Percentiles rank a stretch among this genome's conserved stretches.
Evolutionary conservation across 352 stramenopile genomes (phyloP).

Genomic region (Thalassiosira mediterranea): DNA sequence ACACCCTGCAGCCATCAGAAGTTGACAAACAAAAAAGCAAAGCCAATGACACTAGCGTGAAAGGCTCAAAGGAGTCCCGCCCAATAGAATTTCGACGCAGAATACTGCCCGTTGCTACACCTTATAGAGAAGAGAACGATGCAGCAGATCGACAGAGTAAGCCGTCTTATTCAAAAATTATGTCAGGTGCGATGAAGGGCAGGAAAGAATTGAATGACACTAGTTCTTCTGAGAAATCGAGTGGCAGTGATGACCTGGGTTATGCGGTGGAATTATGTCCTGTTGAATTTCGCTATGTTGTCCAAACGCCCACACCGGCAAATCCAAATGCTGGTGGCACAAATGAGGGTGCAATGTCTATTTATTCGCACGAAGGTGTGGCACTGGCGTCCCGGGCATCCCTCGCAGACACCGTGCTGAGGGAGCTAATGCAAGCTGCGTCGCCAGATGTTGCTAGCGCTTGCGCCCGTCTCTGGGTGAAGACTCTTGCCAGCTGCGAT

Average conservation of each 20-base stretch:
- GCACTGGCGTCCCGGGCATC: constrained; percentile 57
- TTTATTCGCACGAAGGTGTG: constrained; percentile 52
- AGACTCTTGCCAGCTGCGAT: constrained; percentile 14
- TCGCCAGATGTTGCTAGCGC: constrained; percentile 48
- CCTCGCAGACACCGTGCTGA: constrained; percentile 43
- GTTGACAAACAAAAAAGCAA: constrained; percentile 1
- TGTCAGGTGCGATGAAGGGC: constrained; percentile 12
- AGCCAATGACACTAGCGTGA: neutral
- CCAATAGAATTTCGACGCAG: constrained; percentile 75
- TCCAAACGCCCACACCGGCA: neutral
- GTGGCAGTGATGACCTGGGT: constrained; percentile 4
- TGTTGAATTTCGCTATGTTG: constrained; percentile 69
- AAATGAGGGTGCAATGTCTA: neutral
- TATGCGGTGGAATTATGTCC: constrained; percentile 70
- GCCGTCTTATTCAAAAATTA: no score
- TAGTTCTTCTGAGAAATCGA: no score
- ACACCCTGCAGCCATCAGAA: constrained; percentile 11
- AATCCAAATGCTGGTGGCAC: neutral
- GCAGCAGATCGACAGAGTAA: no score
- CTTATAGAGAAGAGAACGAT: no score
- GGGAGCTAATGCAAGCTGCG: constrained; percentile 52
- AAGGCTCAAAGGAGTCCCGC: constrained; percentile 11
- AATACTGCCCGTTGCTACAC: constrained; percentile 35
- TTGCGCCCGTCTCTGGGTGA: constrained; percentile 71
- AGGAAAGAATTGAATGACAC: constrained; percentile 4